Base-by-base conservation (phyloP, 2,329 filamentous ascomycete species). In the Massarina eburnea region DNA sequence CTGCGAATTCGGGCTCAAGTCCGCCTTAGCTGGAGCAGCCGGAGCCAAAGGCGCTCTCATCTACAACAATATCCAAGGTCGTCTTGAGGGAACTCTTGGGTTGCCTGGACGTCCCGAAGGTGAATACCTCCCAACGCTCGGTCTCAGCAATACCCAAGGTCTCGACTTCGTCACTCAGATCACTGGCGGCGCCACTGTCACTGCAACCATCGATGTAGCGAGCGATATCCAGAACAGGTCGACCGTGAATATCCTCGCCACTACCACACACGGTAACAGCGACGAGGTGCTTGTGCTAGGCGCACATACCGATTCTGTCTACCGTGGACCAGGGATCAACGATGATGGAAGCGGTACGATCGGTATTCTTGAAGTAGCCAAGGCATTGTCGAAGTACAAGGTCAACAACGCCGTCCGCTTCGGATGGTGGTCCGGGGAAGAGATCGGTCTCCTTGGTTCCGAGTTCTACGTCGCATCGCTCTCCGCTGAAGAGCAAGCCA, bases 1-100 rank as follows among this genome's bases (percentile, higher is more conserved):
- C 1, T 94, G 89, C 62, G 56, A 82, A 7, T 94, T 92, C 56
- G 86, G 84, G 9, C 70, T 77, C 48, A 94, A 94, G 73, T 85
- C 85, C 1, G 78, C 77, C 42, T 72, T 80, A 12, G 88, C 89
- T 5, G 85, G 84, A 33, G 76, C 74, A 39, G 86, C 86, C 1
- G 86, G 88, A 17, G 89, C 89, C 4, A 68, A 81, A 3, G 88
- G 84, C 1, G 86, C 84, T 1, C 71, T 94, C 12, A 76, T 94
- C 39, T 91, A 88, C 72, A 90, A 92, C 74, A 86, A 84, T 55
- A 82, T 82, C 2, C 71, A 78, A 1, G 86, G 82, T 1, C 67
- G 34, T 8, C 40, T 64, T 18, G 46, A 79, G 40, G 89, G 88
- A 32, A 91, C 88, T 1, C 75, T 94, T 3, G 87, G 85, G 9